Evolutionary conservation across 441 rosid species (phyloP), one percentile per base, ranked within the genome.

Genomic region (Pelargonium australe): DNA sequence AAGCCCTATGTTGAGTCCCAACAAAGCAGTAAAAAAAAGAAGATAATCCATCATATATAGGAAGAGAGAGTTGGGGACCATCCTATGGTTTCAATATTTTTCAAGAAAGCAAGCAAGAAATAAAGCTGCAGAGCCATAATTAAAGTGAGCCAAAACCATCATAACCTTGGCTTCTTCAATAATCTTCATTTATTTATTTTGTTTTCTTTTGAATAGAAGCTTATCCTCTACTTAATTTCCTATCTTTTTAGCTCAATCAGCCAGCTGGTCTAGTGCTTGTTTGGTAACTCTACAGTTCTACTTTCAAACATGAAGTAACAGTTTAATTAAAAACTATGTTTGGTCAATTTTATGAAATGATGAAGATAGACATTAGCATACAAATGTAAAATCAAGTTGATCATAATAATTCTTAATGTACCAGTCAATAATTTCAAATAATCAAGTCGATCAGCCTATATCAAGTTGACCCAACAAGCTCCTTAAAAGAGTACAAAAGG

Each of bases 121-220:
- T 51, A 73, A 73, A 73, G 71, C 71, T 73, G 76, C 23, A 72
- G 41, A 37, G 64, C 45, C 58, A 65, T 40, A 47, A 61, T 73
- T 57, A 14, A 23, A 23, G 25, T 6, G 62, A 57, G 25, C 62
- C 62, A 57, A 57, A 14, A 57, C 62, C 62, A 14, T 3, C 5
- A 14, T 7, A 57, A 3, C 53, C n/a, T 14, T 47, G 53, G 13
- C 53, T 47, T 47, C 2, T 47, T 47, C 53, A 47, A 47, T 47
- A 47, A 47, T 47, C 53, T 47, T 47, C 53, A 47, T 47, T 47
- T 47, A 47, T 1, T 47, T 47, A 47, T 47, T 47, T 47, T 47
- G 53, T 23, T 47, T 47, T 47, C 53, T 47, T 47, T 47, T 47
- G 53, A 47, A 2, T 4, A 47, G 1, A 10, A 47, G 12, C 53